Evolutionary conservation across 768 basidiomycete species (phyloP).

Genomic region (Trametes villosa): DNA sequence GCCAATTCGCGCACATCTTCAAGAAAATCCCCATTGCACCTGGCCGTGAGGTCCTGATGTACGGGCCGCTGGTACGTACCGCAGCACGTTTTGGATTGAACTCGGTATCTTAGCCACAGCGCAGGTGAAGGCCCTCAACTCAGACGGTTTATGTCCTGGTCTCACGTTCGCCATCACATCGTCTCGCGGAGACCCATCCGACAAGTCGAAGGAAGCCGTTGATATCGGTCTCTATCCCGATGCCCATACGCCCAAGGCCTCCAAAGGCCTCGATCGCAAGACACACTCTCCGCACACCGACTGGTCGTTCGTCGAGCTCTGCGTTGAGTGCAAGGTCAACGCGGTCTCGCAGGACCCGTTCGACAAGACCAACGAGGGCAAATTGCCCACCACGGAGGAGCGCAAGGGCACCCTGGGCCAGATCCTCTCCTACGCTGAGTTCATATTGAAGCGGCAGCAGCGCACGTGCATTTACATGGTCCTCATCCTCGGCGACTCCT

Average conservation of each 20-base stretch:
- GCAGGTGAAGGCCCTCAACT: constrained; percentile 1
- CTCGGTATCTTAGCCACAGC: neutral
- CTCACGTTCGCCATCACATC: neutral
- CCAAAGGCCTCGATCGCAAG: neutral
- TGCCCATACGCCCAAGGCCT: neutral
- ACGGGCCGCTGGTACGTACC: neutral
- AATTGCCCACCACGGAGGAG: neutral
- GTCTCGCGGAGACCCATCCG: neutral
- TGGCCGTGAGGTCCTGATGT: neutral
- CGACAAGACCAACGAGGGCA: neutral
- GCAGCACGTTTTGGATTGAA: neutral
- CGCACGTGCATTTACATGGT: constrained; percentile 1
- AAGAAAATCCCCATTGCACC: neutral
- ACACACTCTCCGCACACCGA: constrained; percentile 27
- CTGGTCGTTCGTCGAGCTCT: constrained; percentile 4
- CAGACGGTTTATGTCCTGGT: neutral
- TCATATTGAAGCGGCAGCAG: constrained; percentile 4
- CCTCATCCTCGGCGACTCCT: neutral
- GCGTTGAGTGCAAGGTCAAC: constrained; percentile 5
- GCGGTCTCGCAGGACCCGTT: neutral
- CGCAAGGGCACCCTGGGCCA: neutral
- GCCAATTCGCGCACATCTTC: neutral
- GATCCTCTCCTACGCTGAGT: constrained; percentile 6
- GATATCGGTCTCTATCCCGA: constrained; percentile 7
- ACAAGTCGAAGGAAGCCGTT: neutral